Conservation (phyloP, 257 asterid species). For the Gentiana straminea region DNA sequence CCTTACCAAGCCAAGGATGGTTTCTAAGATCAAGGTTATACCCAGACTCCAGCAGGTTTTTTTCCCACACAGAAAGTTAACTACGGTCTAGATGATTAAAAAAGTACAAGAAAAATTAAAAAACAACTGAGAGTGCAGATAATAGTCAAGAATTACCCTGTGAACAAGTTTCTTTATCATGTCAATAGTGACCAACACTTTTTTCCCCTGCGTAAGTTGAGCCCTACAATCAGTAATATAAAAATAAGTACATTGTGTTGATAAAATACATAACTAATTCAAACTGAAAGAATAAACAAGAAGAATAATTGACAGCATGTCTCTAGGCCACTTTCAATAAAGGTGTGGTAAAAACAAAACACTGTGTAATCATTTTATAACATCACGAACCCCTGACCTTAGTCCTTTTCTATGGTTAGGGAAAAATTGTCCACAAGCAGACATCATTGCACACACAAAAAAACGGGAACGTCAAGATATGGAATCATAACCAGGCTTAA, state of each 20-base stretch:
- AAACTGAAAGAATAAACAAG: neutral
- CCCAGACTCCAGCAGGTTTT: no score
- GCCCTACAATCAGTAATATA: constrained; percentile 41
- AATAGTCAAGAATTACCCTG: constrained; percentile 38
- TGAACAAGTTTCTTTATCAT: constrained; percentile 72
- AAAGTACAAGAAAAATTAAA: no score
- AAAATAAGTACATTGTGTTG: constrained; percentile 3
- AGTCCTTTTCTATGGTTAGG: no score
- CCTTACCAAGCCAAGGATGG: neutral
- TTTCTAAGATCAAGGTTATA: no score
- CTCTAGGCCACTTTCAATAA: no score
- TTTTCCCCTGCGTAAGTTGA: constrained; percentile 90
- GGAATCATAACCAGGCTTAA: neutral
- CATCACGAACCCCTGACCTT: no score
- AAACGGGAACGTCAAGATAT: neutral
- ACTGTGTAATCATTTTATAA: no score
- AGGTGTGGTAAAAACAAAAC: no score
- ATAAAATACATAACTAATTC: neutral
- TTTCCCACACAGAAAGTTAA: neutral
- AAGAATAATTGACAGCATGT: no score
- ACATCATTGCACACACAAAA: neutral
- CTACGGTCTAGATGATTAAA: neutral
- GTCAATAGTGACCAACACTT: constrained; percentile 81
- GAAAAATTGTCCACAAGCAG: neutral
- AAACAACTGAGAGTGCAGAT: no score